Evolutionary conservation across 2,329 filamentous ascomycete genomes (phyloP).

Genomic region (Polytolypa hystricis): DNA sequence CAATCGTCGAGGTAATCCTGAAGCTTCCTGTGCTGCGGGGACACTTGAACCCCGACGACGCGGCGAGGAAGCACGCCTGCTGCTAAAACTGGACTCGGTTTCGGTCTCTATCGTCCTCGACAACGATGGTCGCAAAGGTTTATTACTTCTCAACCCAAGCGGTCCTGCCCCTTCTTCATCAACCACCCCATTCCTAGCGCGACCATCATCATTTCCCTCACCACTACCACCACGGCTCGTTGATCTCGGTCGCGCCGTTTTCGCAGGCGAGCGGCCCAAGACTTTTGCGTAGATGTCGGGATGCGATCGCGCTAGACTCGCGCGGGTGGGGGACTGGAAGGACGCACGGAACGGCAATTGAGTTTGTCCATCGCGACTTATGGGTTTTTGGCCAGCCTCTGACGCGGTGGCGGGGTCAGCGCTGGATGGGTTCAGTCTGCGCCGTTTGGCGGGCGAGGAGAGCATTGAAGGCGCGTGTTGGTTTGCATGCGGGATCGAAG

Average conservation of each 20-base stretch:
- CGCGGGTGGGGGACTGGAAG: slow-evolving; percentile 56
- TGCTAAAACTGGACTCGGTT: not conserved
- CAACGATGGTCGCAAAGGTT: slow-evolving; percentile 27
- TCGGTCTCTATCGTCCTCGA: slow-evolving; percentile 5
- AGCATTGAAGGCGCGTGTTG: slow-evolving; percentile 35
- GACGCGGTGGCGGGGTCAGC: slow-evolving; percentile 33
- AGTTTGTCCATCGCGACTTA: slow-evolving; percentile 14
- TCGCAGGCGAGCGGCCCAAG: slow-evolving; percentile 30
- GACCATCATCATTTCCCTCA: no score
- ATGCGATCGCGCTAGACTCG: slow-evolving; percentile 52
- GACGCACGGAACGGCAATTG: slow-evolving; percentile 39
- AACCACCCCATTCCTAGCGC: no score
- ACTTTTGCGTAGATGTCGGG: slow-evolving; percentile 44
- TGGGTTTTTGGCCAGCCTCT: slow-evolving; percentile 23
- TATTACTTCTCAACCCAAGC: slow-evolving; percentile 26
- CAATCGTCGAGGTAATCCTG: not conserved
- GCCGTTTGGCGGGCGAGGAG: slow-evolving; percentile 51
- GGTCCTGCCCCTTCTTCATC: slow-evolving; percentile 10
- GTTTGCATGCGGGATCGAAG: slow-evolving; percentile 8
- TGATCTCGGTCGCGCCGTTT: slow-evolving; percentile 17
- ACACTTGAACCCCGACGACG: slow-evolving; percentile 20
- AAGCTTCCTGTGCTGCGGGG: not conserved
- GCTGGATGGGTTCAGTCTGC: slow-evolving; percentile 49
- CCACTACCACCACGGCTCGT: not conserved
- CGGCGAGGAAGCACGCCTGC: slow-evolving; percentile 11